phyloP scores from a whole-genome alignment of 345 rosid species.

The Hibiscus mutabilis region DNA sequence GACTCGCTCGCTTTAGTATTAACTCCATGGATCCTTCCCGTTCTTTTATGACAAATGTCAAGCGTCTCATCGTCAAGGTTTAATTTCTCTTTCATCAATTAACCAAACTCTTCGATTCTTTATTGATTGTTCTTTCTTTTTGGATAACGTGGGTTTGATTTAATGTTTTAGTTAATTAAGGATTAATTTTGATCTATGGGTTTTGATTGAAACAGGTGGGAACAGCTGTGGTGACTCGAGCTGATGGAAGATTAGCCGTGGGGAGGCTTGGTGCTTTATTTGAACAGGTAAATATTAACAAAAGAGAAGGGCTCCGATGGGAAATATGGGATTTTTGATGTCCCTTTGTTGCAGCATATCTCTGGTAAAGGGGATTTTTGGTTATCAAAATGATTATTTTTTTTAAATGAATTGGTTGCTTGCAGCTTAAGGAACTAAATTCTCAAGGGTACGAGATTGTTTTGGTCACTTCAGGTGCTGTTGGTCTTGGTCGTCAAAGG shows the following conservation, averaged over 20 bases:
- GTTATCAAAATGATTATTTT: not conserved
- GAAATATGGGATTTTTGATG: not conserved
- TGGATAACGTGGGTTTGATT: not conserved
- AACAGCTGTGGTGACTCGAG: slow-evolving; percentile 58
- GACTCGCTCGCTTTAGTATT: not conserved
- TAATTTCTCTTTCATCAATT: not conserved
- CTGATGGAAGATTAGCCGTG: slow-evolving; percentile 49
- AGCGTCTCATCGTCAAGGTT: slow-evolving; percentile 49
- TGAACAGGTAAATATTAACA: slow-evolving; percentile 39
- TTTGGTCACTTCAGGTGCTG: slow-evolving; percentile 54
- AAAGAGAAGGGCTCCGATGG: not conserved
- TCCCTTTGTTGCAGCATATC: not conserved
- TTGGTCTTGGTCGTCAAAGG: slow-evolving; percentile 57
- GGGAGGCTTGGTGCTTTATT: slow-evolving; percentile 54
- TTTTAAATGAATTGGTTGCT: not conserved
- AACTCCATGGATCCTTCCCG: slow-evolving; percentile 30
- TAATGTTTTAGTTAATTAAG: not conserved
- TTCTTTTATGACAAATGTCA: slow-evolving; percentile 37
- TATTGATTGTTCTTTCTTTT: not conserved
- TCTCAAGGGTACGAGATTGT: slow-evolving; percentile 41
- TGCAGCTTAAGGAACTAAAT: slow-evolving; percentile 49
- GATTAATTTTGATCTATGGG: not conserved
- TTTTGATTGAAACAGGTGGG: slow-evolving; percentile 33
- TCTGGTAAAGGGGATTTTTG: not conserved
- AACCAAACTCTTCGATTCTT: not conserved